Evolutionary conservation across 2,329 filamentous ascomycete genomes (phyloP), one percentile per base, ranked within the genome.

Genomic region (Cytospora piceicola): DNA sequence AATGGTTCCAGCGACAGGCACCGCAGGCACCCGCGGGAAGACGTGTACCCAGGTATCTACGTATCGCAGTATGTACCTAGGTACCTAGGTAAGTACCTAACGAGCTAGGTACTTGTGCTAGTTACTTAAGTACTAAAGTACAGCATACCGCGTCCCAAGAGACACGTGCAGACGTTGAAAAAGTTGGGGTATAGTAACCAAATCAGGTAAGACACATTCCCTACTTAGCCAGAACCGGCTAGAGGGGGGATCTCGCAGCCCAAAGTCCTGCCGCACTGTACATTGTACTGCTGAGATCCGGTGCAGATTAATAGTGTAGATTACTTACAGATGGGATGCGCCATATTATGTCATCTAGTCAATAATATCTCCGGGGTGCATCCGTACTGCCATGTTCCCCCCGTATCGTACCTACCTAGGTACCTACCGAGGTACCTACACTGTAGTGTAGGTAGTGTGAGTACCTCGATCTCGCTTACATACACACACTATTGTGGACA

Each of bases 121-220:
- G 32, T 4, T 14, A 34, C 32, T 42, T 20, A 42, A 42, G 17
- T 42, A 20, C 17, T 20, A 42, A 22, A 9, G n/a, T 5, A 24
- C 42, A n/a, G n/a, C 22, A 22, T 20, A 24, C 4, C 14, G 17
- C n/a, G 20, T 24, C n/a, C 11, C 14, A 24, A 49, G 9, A 24
- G 22, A 49, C 46, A 49, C 46, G 46, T 49, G 46, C 46, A 24
- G 46, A 49, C 46, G 46, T 49, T 49, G 46, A 49, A n/a, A n/a
- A 24, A 14, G n/a, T 22, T 24, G n/a, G 11, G n/a, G 22, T 8
- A 8, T 49, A 12, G 14, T 49, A 49, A 24, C 46, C 46, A 12
- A 24, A 5, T 20, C 24, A 14, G n/a, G 46, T 49, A n/a, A 24
- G 15, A 12, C 14, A 24, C 46, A 2, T 24, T 49, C 2, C 14